These are phyloP conservation scores for Colletotrichum ledebouriae DNA, from an alignment of 2,329 filamentous ascomycete genomes.

Conservation along the genomic window DNA sequence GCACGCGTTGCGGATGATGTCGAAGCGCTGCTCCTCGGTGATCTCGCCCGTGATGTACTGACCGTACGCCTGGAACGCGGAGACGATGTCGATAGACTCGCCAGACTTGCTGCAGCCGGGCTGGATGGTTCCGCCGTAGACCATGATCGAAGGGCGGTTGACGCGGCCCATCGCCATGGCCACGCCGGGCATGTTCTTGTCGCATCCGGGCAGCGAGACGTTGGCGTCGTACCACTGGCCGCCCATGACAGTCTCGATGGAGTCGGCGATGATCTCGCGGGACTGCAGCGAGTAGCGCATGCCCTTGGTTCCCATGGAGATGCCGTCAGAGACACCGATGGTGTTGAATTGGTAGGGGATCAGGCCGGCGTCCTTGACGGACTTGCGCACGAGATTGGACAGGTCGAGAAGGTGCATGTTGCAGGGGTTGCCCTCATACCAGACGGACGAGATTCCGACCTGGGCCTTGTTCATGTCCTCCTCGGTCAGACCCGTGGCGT, in stretches of 20 bases:
- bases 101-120: conserved; percentile 87
- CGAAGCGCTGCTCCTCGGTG: conserved; percentile 89
- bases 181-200: conserved; percentile 99
- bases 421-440: conserved; percentile 98
- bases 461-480: conserved; percentile 96
- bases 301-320: conserved; percentile 97
- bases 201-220: conserved; percentile 95
- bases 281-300: conserved; percentile 98
- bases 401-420: conserved; percentile 99
- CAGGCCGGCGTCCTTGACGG: conserved; percentile 77
- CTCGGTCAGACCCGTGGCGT: conserved; percentile 90
- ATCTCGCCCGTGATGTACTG: conserved; percentile 95
- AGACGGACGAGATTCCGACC: conserved; percentile 97
- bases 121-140: conserved; percentile 95
- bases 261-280: conserved; percentile 96
- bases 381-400: conserved; percentile 78
- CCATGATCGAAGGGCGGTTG: conserved; percentile 95
- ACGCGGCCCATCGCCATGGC: conserved; percentile 94
- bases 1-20: conserved; percentile 95
- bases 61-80: conserved; percentile 97
- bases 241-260: conserved; percentile 98
- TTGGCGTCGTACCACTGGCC: conserved; percentile 99
- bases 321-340: conserved; percentile 95
- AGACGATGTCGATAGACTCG: conserved; percentile 90
- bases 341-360: conserved; percentile 99